Conservation (phyloP, 768 basidiomycete species). For the Multifurca ochricompacta region DNA sequence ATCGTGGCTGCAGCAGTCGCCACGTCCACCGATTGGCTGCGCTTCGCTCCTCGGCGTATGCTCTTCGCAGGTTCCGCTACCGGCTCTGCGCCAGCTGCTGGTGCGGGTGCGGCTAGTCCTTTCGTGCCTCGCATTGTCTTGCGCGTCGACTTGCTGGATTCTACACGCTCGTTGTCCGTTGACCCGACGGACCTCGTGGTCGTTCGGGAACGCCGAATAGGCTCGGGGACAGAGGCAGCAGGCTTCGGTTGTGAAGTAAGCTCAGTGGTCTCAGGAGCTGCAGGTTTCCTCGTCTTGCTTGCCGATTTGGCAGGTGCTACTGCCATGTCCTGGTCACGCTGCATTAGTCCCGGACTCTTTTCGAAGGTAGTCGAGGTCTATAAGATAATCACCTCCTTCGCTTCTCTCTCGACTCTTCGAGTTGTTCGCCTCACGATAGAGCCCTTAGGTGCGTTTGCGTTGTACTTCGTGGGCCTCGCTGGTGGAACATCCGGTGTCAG, state of each 20-base stretch:
- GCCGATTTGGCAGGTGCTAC: background rate
- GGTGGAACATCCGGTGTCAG: conserved; percentile 6
- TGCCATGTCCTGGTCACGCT: background rate
- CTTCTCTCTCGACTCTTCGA: conserved; percentile 20
- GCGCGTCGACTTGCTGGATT: conserved; percentile 8
- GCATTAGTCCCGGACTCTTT: background rate
- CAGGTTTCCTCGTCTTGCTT: conserved; percentile 7
- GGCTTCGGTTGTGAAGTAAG: conserved; percentile 1
- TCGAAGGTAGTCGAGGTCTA: background rate
- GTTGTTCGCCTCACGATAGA: conserved; percentile 19
- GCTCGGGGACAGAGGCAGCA: background rate
- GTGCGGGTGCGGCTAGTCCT: conserved; percentile 1
- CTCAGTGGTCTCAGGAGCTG: conserved; percentile 7
- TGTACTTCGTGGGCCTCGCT: background rate
- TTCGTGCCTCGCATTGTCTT: conserved; percentile 12
- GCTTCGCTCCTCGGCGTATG: conserved; percentile 12
- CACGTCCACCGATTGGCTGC: conserved; percentile 12
- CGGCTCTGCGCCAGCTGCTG: conserved; percentile 13
- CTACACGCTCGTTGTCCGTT: conserved; percentile 14
- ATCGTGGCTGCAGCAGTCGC: conserved; percentile 2
- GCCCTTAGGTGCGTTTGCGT: background rate
- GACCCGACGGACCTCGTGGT: conserved; percentile 20
- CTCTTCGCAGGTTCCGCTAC: conserved; percentile 16
- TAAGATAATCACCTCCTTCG: conserved; percentile 20
- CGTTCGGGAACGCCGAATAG: conserved; percentile 24